Conservation (phyloP, 1,284 basidiomycete species). For the Heterobasidion parviporum region DNA sequence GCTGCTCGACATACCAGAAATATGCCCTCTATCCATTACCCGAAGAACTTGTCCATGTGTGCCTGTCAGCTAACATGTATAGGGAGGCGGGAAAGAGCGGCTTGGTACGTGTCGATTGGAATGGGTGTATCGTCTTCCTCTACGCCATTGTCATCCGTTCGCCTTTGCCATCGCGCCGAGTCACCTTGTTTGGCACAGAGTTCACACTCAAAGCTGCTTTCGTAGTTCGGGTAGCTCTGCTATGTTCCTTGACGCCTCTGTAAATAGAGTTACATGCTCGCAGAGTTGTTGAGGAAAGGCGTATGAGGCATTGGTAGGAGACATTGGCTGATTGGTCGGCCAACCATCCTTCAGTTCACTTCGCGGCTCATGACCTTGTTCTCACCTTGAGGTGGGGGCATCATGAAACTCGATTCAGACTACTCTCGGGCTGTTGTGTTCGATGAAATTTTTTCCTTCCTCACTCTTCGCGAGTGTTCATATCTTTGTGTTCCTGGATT, state of each 20-base stretch:
- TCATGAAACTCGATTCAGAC: slow-evolving; percentile 23
- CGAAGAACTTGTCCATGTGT: background rate
- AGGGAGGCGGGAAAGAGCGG: background rate
- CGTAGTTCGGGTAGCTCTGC: too few species aligned
- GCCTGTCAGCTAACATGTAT: background rate
- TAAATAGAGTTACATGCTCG: too few species aligned
- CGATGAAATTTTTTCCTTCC: slow-evolving; percentile 12
- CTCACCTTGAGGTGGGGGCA: background rate
- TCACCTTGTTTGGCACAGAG: background rate
- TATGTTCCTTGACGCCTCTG: too few species aligned
- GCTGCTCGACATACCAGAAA: slow-evolving; percentile 18
- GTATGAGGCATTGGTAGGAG: slow-evolving; percentile 1
- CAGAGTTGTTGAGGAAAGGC: background rate
- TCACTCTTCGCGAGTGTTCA: slow-evolving; percentile 12
- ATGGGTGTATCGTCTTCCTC: background rate
- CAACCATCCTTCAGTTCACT: slow-evolving; percentile 20
- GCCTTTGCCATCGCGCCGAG: background rate
- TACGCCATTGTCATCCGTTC: background rate
- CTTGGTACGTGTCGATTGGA: background rate
- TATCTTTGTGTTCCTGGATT: background rate
- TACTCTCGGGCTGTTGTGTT: slow-evolving; percentile 20
- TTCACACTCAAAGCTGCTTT: background rate
- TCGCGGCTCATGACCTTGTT: slow-evolving; percentile 14
- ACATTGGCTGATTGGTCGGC: too few species aligned
- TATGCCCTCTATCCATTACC: background rate